Base-by-base conservation (phyloP, 345 rosid genomes). In the Rhizophora apiculata region DNA sequence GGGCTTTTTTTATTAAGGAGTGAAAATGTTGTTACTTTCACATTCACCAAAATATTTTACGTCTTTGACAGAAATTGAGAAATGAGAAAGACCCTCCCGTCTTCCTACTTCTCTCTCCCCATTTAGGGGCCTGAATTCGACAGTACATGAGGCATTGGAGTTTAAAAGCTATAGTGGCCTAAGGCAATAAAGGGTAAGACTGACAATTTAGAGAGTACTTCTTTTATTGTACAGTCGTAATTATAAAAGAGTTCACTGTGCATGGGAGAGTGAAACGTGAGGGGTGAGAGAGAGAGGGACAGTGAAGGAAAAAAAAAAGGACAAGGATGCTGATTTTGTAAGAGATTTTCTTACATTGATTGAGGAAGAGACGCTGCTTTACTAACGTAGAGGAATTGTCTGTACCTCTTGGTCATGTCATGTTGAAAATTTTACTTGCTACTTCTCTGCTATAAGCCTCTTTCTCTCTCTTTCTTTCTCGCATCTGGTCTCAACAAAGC, bases 311-410 rank as follows among this genome's bases (percentile, higher is more conserved):
- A 34, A 34, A 37, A 34, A 34, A 34, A 34, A 34, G 37, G 37
- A 34, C 37, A 34, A 8, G 75, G 59, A 61, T 21, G 65, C 60
- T 70, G 79, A 75, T 84, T 79, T 75, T 76, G 82, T 64, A 64
- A 36, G 80, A 80, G 78, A 82, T 78, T 74, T 85, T 70, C 49
- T 74, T 69, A 52, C 74, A 68, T 77, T 51, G 55, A 56, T 65
- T 36, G 57, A 72, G 80, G 69, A 27, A 69, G 72, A 60, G 60
- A 74, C 74, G 67, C 30, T 48, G 68, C 59, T 74, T 77, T 67
- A 65, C 67, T 30, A 65, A 49, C 69, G 43, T 56, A 72, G 72
- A 77, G 78, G 73, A 70, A 58, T 63, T 74, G 65, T 74, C 75
- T 73, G 74, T 21, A 43, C 49, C 55, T 51, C n/a, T 15, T 15